These are phyloP conservation scores for Nigrospora oryzae DNA, from an alignment of 2,329 filamentous ascomycete species.

Conservation along the genomic window DNA sequence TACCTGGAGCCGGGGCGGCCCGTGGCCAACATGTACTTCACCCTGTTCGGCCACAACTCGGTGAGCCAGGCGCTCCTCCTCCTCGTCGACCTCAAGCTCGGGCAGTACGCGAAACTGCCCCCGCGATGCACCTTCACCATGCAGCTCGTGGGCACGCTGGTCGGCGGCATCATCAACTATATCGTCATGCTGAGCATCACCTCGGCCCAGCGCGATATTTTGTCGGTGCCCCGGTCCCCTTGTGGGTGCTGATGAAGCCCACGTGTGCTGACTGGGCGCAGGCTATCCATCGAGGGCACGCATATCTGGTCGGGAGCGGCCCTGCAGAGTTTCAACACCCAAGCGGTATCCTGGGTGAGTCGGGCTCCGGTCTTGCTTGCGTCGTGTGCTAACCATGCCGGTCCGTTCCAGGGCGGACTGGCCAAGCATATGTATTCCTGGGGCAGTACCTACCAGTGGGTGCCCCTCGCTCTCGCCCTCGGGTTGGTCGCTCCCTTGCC, in stretches of 20 bases:
- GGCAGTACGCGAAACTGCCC: conserved; percentile 4
- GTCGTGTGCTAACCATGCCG: conserved; percentile 11
- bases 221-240: conserved; percentile 5
- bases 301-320: conserved; percentile 30
- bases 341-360: conserved; percentile 5
- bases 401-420: conserved; percentile 12
- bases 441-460: conserved; percentile 22
- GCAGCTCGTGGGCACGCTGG: conserved; percentile 21
- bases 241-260: too few species aligned
- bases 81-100: conserved; percentile 17
- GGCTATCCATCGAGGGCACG: conserved; percentile 22
- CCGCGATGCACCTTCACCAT: conserved; percentile 5
- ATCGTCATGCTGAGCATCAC: conserved; percentile 28
- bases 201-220: conserved; percentile 22
- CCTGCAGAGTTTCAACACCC: conserved; percentile 27
- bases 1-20: conserved; percentile 32
- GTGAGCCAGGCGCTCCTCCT: conserved; percentile 22
- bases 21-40: conserved; percentile 36
- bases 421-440: conserved; percentile 24
- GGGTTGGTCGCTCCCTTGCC: conserved; percentile 28
- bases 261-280: too few species aligned
- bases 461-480: conserved; percentile 24
- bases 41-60: conserved; percentile 22
- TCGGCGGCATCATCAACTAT: conserved; percentile 28
- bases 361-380: not conserved